phyloP scores from a whole-genome alignment of 1,284 basidiomycete species.

The Ustilago esculenta region DNA sequence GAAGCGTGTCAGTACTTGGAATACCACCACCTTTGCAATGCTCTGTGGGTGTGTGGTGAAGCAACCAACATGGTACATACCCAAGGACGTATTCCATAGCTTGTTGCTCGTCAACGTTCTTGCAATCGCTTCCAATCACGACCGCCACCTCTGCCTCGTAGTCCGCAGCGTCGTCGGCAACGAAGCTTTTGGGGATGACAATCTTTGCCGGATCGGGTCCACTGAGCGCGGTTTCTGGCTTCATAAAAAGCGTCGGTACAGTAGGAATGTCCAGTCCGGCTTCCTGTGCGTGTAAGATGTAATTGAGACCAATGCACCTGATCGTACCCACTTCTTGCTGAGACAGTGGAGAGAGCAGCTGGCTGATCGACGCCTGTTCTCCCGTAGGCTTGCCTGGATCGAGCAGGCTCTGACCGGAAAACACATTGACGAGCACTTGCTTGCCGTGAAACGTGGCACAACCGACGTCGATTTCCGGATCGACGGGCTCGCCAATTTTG shows the following conservation, averaged over 20 bases:
- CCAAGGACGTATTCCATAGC: conserved; percentile 82
- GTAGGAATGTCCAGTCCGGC: conserved; percentile 66
- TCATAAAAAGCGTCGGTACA: conserved; percentile 81
- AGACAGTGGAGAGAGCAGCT: conserved; percentile 77
- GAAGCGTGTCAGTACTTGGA: no score
- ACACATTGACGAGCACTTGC: conserved; percentile 76
- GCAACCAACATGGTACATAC: no score
- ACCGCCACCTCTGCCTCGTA: conserved; percentile 89
- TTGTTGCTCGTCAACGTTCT: conserved; percentile 78
- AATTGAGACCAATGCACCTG: conserved; percentile 82
- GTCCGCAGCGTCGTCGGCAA: conserved; percentile 80
- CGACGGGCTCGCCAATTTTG: conserved; percentile 81
- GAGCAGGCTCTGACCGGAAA: conserved; percentile 74
- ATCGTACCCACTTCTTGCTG: conserved; percentile 72
- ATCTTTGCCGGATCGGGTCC: conserved; percentile 74
- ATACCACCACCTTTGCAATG: no score
- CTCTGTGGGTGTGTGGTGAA: no score
- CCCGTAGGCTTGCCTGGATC: conserved; percentile 74
- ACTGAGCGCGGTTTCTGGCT: conserved; percentile 78
- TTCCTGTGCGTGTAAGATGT: conserved; percentile 78
- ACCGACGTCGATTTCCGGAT: conserved; percentile 75
- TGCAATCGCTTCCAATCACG: conserved; percentile 82
- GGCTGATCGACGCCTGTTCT: conserved; percentile 75
- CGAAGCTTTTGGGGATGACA: conserved; percentile 72
- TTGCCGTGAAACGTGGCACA: conserved; percentile 68